phyloP scores from a whole-genome alignment of 2,329 filamentous ascomycete species.

The Ophioceras dolichostomum region DNA sequence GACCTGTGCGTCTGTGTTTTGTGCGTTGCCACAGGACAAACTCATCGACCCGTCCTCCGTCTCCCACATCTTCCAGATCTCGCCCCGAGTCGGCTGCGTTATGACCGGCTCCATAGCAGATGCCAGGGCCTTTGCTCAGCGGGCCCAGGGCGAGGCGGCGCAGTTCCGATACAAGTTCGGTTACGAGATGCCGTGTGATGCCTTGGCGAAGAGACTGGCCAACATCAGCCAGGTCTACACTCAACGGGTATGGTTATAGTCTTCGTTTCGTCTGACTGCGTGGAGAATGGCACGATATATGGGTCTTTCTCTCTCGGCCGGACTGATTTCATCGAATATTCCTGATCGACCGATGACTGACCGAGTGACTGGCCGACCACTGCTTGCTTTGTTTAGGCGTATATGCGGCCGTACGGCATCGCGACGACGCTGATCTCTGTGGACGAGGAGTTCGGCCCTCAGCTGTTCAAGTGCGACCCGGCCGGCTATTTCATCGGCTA shows the following conservation, averaged over 20 bases:
- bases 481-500: conserved; percentile 97
- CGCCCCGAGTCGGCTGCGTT: conserved; percentile 90
- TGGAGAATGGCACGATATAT: too few relatives aligned
- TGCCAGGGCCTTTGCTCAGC: conserved; percentile 82
- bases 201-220: conserved; percentile 87
- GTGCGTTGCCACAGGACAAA: conserved; percentile 97
- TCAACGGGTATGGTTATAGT: conserved; percentile 56
- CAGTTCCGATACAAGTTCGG: conserved; percentile 98
- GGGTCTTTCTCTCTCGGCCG: conserved; percentile 1
- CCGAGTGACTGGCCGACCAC: too few relatives aligned
- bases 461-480: conserved; percentile 97
- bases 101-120: conserved; percentile 99
- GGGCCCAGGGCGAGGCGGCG: conserved; percentile 88
- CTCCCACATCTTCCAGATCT: conserved; percentile 94
- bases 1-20: too few relatives aligned
- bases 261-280: not conserved
- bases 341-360: too few relatives aligned
- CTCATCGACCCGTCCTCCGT: conserved; percentile 96
- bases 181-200: conserved; percentile 99
- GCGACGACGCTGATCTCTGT: conserved; percentile 91
- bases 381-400: conserved; percentile 48
- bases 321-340: too few relatives aligned
- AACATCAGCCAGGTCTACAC: conserved; percentile 99
- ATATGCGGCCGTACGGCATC: conserved; percentile 96
- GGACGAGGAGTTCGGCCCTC: conserved; percentile 82